Conservation (phyloP, 148 eudicot genomes). For the Silene uniflora region DNA sequence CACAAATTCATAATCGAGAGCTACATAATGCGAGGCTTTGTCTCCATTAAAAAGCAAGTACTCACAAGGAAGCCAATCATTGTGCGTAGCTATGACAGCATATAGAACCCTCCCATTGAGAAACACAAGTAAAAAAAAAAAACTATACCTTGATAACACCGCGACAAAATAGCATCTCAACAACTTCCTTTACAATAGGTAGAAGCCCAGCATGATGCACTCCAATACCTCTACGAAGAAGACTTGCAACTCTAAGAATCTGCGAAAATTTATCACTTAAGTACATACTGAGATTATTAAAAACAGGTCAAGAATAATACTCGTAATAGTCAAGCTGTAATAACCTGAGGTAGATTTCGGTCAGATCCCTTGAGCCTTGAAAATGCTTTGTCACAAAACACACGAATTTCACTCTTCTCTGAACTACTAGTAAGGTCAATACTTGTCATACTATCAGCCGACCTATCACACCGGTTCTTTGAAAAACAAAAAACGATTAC, state of each 20-base stretch:
- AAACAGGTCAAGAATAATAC: neutral
- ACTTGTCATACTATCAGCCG: conserved; percentile 77
- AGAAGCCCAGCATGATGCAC: conserved; percentile 99
- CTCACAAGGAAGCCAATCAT: neutral
- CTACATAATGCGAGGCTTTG: neutral
- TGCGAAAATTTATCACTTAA: conserved; percentile 20
- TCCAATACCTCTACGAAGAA: conserved; percentile 87
- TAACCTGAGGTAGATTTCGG: conserved; percentile 90
- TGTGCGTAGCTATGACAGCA: neutral
- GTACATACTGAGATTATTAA: conserved; percentile 7
- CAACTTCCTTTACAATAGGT: conserved; percentile 97
- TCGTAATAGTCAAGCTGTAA: neutral
- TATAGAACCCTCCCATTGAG: neutral
- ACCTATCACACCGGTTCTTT: conserved; percentile 94
- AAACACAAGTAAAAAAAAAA: neutral
- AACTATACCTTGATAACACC: conserved; percentile 83
- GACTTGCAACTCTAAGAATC: conserved; percentile 87
- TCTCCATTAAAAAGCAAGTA: neutral
- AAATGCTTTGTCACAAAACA: conserved; percentile 98
- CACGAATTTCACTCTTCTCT: conserved; percentile 91
- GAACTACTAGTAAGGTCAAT: conserved; percentile 79
- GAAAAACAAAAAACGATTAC: conserved; percentile 95
- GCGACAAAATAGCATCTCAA: conserved; percentile 99
- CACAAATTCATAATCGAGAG: neutral
- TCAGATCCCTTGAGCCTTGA: conserved; percentile 96